Percentiles rank a stretch among this genome's conserved stretches.
Conservation (phyloP, 2,329 filamentous ascomycete species). For the Amauroascus niger region DNA sequence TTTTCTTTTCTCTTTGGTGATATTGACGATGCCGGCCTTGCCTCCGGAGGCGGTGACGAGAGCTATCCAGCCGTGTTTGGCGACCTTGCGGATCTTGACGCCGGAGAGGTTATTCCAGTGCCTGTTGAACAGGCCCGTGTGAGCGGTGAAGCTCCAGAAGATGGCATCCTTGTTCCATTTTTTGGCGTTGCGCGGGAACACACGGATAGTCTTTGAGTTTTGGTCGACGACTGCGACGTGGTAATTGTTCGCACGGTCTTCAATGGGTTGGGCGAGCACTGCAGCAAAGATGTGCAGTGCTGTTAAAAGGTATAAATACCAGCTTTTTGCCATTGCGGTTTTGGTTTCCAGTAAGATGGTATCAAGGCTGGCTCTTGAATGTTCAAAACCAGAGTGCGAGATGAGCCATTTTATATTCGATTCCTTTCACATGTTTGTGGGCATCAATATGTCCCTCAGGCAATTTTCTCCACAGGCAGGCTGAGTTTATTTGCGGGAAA, state of each 20-base stretch:
- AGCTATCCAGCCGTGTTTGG: conserved; percentile 16
- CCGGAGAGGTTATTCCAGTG: conserved; percentile 17
- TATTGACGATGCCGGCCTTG: conserved; percentile 36
- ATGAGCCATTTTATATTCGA: conserved; percentile 3
- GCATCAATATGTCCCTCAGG: background rate
- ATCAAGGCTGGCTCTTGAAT: background rate
- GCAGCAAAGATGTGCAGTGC: conserved; percentile 1
- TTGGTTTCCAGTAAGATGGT: background rate
- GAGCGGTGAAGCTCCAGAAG: conserved; percentile 18
- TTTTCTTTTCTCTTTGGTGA: conserved; percentile 43
- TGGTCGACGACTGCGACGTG: conserved; percentile 19
- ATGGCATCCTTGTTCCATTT: conserved; percentile 16
- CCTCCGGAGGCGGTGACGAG: conserved; percentile 18
- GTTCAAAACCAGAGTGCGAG: background rate
- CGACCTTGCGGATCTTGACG: conserved; percentile 18
- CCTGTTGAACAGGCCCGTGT: background rate
- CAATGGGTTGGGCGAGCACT: conserved; percentile 6
- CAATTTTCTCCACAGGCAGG: background rate
- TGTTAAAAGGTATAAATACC: background rate
- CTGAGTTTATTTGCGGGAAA: background rate
- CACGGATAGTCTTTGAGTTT: conserved; percentile 18
- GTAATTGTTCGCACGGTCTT: conserved; percentile 14
- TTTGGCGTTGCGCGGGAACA: conserved; percentile 16
- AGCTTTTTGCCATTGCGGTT: background rate
- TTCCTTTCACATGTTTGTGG: background rate